Evolutionary conservation across 2,329 filamentous ascomycete genomes (phyloP).

Genomic region (Alternaria alternata): DNA sequence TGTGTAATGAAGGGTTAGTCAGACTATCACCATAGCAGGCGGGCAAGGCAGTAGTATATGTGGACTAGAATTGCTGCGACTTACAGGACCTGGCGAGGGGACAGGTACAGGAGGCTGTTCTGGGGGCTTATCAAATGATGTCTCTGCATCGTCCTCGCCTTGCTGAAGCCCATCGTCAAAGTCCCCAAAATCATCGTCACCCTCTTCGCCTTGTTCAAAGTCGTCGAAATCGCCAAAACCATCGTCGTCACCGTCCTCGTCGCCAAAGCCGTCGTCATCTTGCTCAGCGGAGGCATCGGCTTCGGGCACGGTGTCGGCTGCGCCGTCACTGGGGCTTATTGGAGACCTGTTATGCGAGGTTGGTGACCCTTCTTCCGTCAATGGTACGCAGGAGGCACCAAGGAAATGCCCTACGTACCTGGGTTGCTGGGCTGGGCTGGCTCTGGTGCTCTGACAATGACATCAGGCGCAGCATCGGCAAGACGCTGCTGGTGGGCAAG

Average conservation of each 20-base stretch:
- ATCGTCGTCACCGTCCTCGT: constrained; percentile 61
- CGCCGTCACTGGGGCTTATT: constrained; percentile 50
- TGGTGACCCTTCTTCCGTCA: constrained; percentile 69
- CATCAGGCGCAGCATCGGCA: constrained; percentile 67
- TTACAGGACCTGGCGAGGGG: constrained; percentile 58
- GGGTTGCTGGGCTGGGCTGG: constrained; percentile 55
- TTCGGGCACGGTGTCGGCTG: constrained; percentile 12
- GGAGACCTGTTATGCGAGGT: constrained; percentile 61
- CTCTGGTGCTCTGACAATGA: constrained; percentile 60
- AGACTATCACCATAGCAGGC: constrained; percentile 33
- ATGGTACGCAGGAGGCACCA: constrained; percentile 60
- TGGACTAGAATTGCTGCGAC: constrained; percentile 51
- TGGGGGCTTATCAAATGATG: constrained; percentile 51
- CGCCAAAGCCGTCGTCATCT: constrained; percentile 22
- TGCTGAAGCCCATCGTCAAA: constrained; percentile 59
- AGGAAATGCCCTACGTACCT: constrained; percentile 63
- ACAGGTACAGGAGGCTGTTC: constrained; percentile 51
- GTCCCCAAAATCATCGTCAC: constrained; percentile 58
- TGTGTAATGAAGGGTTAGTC: constrained; percentile 50
- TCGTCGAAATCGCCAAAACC: constrained; percentile 68
- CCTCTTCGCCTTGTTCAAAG: constrained; percentile 62
- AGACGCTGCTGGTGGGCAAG: constrained; percentile 63
- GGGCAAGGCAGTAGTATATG: constrained; percentile 45
- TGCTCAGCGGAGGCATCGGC: constrained; percentile 18
- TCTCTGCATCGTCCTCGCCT: constrained; percentile 49